phyloP scores from a whole-genome alignment of 108 stramenopile genomes.

The Fragilaria crotonensis region DNA sequence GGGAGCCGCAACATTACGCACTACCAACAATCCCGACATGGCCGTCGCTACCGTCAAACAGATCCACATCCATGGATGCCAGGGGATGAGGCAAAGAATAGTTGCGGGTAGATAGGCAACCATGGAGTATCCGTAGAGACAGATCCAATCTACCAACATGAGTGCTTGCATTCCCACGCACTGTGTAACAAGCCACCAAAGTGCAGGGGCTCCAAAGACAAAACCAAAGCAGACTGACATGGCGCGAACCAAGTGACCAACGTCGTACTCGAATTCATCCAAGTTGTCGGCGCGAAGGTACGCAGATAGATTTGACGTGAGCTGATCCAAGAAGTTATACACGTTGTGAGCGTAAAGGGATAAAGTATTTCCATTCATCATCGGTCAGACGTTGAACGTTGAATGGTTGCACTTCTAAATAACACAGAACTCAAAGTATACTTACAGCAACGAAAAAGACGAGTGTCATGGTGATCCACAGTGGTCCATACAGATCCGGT shows the following conservation, averaged over 20 bases:
- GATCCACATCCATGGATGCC: constrained; percentile 45
- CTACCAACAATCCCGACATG: constrained; percentile 47
- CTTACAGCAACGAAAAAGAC: constrained; percentile 69
- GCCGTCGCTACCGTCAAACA: constrained; percentile 41
- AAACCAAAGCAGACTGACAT: constrained; percentile 41
- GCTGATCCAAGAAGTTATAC: constrained; percentile 1
- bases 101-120: constrained; percentile 62
- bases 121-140: constrained; percentile 73
- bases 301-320: constrained; percentile 37
- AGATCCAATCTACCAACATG: constrained; percentile 51
- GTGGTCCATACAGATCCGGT: constrained; percentile 81
- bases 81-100: constrained; percentile 50
- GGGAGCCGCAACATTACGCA: constrained; percentile 57
- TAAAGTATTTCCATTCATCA: neutral
- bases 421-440: constrained; percentile 8
- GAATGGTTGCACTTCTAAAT: neutral
- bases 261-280: constrained; percentile 74
- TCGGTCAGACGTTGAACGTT: neutral
- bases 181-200: constrained; percentile 44
- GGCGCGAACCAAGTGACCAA: constrained; percentile 64
- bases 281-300: constrained; percentile 29
- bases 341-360: neutral
- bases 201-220: constrained; percentile 41
- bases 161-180: constrained; percentile 48
- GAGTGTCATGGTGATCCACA: constrained; percentile 78